These are phyloP conservation scores for Suhomyces sp. DNA, from an alignment of 805 yeast species.

Conservation along the genomic window DNA sequence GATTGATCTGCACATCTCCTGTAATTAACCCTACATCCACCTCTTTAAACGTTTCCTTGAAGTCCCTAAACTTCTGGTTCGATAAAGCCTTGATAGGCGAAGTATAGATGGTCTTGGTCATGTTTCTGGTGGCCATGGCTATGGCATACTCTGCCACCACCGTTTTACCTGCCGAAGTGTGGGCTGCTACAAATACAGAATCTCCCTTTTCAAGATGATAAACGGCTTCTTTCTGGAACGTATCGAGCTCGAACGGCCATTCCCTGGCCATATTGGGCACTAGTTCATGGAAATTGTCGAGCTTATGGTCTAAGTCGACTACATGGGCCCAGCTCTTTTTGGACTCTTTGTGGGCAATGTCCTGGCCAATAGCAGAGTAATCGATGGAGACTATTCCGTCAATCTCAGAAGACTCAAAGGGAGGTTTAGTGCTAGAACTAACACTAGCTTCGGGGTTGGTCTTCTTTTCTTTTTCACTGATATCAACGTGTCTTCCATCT, in stretches of 20 bases:
- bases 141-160: constrained; percentile 98
- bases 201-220: constrained; percentile 97
- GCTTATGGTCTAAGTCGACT: constrained; percentile 79
- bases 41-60: constrained; percentile 73
- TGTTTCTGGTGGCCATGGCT: constrained; percentile 92
- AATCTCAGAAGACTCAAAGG: constrained; percentile 43
- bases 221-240: constrained; percentile 95
- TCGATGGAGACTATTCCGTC: constrained; percentile 43
- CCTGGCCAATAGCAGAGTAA: constrained; percentile 22
- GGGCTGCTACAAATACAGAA: constrained; percentile 98
- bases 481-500: background rate
- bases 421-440: constrained; percentile 1
- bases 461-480: background rate
- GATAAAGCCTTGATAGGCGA: constrained; percentile 92
- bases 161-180: constrained; percentile 97
- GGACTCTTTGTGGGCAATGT: constrained; percentile 21
- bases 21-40: constrained; percentile 91
- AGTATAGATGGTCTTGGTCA: constrained; percentile 95
- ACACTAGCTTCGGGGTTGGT: background rate
- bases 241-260: constrained; percentile 94
- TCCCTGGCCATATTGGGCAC: constrained; percentile 91
- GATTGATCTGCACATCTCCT: constrained; percentile 96
- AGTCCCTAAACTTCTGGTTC: constrained; percentile 87
- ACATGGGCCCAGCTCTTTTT: constrained; percentile 90
- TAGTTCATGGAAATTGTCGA: constrained; percentile 80